Conservation (phyloP, 2,329 filamentous ascomycete species). For the Talaromyces funiculosus region DNA sequence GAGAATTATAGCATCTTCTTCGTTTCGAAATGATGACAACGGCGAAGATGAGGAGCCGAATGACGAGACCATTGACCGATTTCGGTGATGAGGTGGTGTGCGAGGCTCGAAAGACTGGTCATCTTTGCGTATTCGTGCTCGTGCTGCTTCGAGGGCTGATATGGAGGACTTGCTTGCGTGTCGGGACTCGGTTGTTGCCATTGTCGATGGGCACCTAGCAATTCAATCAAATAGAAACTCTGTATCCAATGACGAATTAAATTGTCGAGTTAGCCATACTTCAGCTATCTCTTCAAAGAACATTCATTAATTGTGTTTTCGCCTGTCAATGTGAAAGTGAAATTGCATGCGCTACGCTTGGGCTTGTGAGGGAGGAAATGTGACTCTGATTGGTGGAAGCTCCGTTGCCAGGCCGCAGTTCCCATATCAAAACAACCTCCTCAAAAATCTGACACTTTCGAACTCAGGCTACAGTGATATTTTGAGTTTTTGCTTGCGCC, state of each 20-base stretch:
- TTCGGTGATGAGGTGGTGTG: conserved; percentile 48
- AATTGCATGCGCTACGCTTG: not conserved
- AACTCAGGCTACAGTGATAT: not conserved
- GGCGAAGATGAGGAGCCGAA: conserved; percentile 52
- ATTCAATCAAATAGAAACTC: not conserved
- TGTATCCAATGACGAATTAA: not conserved
- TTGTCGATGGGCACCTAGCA: not conserved
- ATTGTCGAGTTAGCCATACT: not conserved
- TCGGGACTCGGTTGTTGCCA: conserved; percentile 14
- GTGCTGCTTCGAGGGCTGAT: conserved; percentile 16
- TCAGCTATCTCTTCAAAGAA: not conserved
- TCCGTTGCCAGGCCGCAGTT: conserved; percentile 11
- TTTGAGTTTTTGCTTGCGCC: not conserved
- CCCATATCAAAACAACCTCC: conserved; percentile 11
- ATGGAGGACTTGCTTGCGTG: conserved; percentile 15
- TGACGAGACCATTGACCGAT: conserved; percentile 48
- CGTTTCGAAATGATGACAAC: conserved; percentile 54
- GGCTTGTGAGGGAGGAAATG: not conserved
- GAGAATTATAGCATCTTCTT: conserved; percentile 79
- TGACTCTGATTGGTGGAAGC: conserved; percentile 9
- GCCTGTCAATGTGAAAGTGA: not conserved
- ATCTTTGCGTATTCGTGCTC: conserved; percentile 22
- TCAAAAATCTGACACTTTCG: not conserved
- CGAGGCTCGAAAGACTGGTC: conserved; percentile 42
- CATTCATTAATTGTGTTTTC: not conserved